Conservation (phyloP, 108 stramenopile genomes). For the Nitzschia sp. region DNA sequence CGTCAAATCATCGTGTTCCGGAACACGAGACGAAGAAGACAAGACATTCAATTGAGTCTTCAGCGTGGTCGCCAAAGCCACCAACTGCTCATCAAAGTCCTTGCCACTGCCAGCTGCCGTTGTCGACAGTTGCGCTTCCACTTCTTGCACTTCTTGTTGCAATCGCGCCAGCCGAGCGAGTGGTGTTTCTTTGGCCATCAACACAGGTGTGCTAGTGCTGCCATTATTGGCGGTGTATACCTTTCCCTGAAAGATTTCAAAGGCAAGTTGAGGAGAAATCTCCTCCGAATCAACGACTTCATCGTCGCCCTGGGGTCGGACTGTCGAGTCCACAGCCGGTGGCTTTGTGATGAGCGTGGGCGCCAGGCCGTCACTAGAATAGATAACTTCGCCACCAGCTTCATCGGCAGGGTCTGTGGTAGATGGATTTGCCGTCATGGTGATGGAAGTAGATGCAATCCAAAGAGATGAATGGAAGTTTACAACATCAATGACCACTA, state of each 20-base stretch:
- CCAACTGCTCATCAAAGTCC: constrained; percentile 36
- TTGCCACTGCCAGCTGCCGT: constrained; percentile 21
- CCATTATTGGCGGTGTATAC: constrained; percentile 22
- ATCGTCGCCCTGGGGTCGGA: not conserved
- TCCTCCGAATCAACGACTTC: constrained; percentile 37
- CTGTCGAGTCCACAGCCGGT: constrained; percentile 31
- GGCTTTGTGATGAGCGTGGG: constrained; percentile 51
- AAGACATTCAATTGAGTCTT: constrained; percentile 24
- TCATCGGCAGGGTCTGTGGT: constrained; percentile 63
- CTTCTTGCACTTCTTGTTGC: constrained; percentile 42
- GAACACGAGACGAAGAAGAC: constrained; percentile 9
- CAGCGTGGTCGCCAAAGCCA: constrained; percentile 28
- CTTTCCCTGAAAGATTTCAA: constrained; percentile 51
- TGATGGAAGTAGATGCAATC: not conserved
- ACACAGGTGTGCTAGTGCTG: not conserved
- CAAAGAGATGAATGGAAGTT: not conserved
- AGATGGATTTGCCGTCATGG: not conserved
- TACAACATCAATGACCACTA: too few relatives aligned
- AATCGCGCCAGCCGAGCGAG: constrained; percentile 45
- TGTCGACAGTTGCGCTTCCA: constrained; percentile 38
- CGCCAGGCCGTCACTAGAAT: constrained; percentile 71
- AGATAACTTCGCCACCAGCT: constrained; percentile 84
- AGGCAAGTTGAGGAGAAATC: constrained; percentile 31
- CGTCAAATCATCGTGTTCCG: constrained; percentile 39
- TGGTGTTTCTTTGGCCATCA: constrained; percentile 32